Conservation (phyloP, 2,329 filamentous ascomycete species). For the Alternaria atra region DNA sequence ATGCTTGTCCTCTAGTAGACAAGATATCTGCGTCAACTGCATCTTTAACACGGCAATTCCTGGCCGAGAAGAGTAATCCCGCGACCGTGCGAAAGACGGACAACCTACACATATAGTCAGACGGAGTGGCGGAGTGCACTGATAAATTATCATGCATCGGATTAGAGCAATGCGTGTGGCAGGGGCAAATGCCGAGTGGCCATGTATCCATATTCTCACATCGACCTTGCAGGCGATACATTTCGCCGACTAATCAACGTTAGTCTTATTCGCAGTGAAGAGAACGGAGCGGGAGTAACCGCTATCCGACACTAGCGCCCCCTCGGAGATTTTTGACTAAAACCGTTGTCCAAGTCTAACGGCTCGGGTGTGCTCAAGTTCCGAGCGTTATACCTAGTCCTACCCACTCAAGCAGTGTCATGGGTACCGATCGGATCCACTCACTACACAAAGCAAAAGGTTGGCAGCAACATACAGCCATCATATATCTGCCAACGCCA, state of each 20-base stretch:
- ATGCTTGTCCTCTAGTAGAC: fast-evolving
- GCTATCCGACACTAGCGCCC: conserved; percentile 35
- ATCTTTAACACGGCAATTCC: background rate
- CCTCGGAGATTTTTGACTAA: background rate
- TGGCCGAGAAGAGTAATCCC: background rate
- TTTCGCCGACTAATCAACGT: fast-evolving
- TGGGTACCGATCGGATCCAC: background rate
- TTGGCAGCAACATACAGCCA: background rate
- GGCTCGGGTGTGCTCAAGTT: conserved; percentile 1
- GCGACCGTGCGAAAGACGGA: background rate
- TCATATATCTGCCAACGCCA: too few relatives aligned
- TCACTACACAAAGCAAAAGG: background rate
- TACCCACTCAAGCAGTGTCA: background rate
- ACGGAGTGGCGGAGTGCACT: background rate
- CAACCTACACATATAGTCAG: background rate
- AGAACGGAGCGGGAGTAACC: background rate
- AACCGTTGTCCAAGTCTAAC: background rate
- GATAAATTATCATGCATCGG: background rate
- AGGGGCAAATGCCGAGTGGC: background rate
- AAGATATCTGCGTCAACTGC: background rate
- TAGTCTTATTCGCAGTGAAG: background rate
- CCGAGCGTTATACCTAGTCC: background rate
- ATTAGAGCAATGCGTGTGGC: background rate
- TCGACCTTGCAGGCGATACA: background rate
- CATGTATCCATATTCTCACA: background rate